These are phyloP conservation scores for Stereum hirsutum DNA, from an alignment of 1,284 basidiomycete species.

Conservation along the genomic window DNA sequence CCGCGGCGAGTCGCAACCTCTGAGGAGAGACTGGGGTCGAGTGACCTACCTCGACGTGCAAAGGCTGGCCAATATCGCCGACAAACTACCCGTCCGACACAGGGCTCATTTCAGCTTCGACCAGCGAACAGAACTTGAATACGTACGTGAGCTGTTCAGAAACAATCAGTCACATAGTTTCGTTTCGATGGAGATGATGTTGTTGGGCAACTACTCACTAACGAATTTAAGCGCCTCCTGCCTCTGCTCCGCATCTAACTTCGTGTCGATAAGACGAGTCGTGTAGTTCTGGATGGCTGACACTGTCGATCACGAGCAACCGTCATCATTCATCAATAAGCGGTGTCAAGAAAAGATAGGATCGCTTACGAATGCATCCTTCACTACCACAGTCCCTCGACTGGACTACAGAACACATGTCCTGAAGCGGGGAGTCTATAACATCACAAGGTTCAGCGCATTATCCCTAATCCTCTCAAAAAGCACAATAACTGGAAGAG, in stretches of 20 bases:
- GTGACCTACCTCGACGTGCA: conserved; percentile 24
- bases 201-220: conserved; percentile 11
- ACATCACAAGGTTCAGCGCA: too few relatives aligned
- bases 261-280: conserved; percentile 22
- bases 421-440: conserved; percentile 31
- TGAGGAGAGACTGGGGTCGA: background rate
- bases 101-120: too few relatives aligned
- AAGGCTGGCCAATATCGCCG: conserved; percentile 42
- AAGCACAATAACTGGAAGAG: too few relatives aligned
- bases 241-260: conserved; percentile 28
- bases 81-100: conserved; percentile 35
- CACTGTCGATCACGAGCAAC: too few relatives aligned
- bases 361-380: conserved; percentile 29
- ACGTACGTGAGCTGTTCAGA: conserved; percentile 32
- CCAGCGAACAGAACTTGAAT: too few relatives aligned
- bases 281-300: conserved; percentile 51
- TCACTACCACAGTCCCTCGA: conserved; percentile 32
- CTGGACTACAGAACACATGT: conserved; percentile 35
- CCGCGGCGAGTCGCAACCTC: too few relatives aligned
- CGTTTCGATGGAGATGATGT: background rate
- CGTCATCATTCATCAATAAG: background rate
- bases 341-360: background rate
- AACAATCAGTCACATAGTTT: background rate
- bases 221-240: conserved; percentile 45
- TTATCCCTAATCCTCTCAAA: too few relatives aligned